Conservation (phyloP, 441 rosid genomes). For the Macaranga tanarius region DNA sequence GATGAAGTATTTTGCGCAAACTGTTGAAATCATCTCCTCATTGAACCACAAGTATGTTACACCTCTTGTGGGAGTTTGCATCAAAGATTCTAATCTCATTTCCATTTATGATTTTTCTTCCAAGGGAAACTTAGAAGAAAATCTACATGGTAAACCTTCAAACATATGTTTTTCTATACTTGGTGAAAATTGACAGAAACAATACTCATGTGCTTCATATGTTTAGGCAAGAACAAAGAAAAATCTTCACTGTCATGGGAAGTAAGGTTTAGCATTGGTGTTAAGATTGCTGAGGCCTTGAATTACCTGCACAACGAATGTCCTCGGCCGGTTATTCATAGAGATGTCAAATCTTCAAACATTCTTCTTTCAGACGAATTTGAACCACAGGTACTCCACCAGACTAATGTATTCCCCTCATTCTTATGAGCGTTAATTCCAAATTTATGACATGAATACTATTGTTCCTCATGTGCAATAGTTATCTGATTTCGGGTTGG, state of each 20-base stretch:
- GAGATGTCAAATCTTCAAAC: slow-evolving; percentile 85
- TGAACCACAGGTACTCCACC: slow-evolving; percentile 61
- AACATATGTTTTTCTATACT: slow-evolving; percentile 3
- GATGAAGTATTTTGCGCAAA: slow-evolving; percentile 62
- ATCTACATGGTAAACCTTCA: slow-evolving; percentile 54
- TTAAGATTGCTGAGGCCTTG: slow-evolving; percentile 68
- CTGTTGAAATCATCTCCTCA: slow-evolving; percentile 66
- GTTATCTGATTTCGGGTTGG: slow-evolving; percentile 88
- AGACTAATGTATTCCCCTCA: neutral
- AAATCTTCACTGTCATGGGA: slow-evolving; percentile 58
- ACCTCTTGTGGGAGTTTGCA: slow-evolving; percentile 62
- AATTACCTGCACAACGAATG: slow-evolving; percentile 58
- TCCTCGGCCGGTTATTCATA: slow-evolving; percentile 68
- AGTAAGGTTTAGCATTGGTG: slow-evolving; percentile 53
- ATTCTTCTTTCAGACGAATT: slow-evolving; percentile 72
- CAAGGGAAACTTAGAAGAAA: slow-evolving; percentile 69
- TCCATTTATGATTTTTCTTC: slow-evolving; percentile 67
- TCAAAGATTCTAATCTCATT: slow-evolving; percentile 47
- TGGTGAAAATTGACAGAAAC: slow-evolving; percentile 11
- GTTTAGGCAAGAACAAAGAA: slow-evolving; percentile 36
- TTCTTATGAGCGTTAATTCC: neutral
- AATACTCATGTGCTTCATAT: slow-evolving; percentile 12
- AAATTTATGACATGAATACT: slow-evolving; percentile 9
- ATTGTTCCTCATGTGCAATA: slow-evolving; percentile 24
- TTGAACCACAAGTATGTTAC: slow-evolving; percentile 53